These are phyloP conservation scores for Colletotrichum aenigma DNA, from an alignment of 2,329 filamentous ascomycete species.

Conservation along the genomic window DNA sequence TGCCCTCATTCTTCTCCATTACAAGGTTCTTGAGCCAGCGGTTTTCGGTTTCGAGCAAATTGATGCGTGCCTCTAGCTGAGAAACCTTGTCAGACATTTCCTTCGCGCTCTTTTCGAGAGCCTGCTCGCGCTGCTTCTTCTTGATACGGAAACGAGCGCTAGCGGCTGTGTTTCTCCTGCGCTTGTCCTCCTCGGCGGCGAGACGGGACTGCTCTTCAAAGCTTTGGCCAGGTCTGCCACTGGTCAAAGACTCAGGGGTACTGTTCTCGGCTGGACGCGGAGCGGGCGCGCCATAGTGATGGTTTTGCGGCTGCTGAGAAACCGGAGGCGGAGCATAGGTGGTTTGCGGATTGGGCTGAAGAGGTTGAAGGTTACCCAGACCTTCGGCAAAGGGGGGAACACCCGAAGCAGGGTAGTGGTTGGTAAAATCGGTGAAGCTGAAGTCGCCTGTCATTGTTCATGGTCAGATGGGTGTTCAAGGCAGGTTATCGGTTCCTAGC, in stretches of 20 bases:
- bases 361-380: slow-evolving; percentile 48
- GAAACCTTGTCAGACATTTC: slow-evolving; percentile 81
- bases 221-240: slow-evolving; percentile 49
- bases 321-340: slow-evolving; percentile 43
- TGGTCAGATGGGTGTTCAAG: slow-evolving; percentile 23
- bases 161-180: slow-evolving; percentile 85
- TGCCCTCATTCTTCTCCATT: slow-evolving; percentile 78
- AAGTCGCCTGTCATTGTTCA: slow-evolving; percentile 61
- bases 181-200: slow-evolving; percentile 88
- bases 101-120: slow-evolving; percentile 80
- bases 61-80: slow-evolving; percentile 74
- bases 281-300: slow-evolving; percentile 20
- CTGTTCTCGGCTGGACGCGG: slow-evolving; percentile 47
- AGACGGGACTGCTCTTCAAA: slow-evolving; percentile 75
- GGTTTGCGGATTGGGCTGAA: slow-evolving; percentile 57
- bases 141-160: slow-evolving; percentile 90
- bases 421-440: slow-evolving; percentile 58
- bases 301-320: slow-evolving; percentile 37
- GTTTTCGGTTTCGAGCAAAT: slow-evolving; percentile 82
- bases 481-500: slow-evolving; percentile 19
- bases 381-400: slow-evolving; percentile 41
- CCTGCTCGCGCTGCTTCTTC: slow-evolving; percentile 94
- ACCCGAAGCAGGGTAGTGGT: slow-evolving; percentile 42
- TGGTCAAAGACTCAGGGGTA: slow-evolving; percentile 45
- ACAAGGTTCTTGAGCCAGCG: slow-evolving; percentile 82